Evolutionary conservation across 306 rosid species (phyloP).

Genomic region (Nissolia schottii): DNA sequence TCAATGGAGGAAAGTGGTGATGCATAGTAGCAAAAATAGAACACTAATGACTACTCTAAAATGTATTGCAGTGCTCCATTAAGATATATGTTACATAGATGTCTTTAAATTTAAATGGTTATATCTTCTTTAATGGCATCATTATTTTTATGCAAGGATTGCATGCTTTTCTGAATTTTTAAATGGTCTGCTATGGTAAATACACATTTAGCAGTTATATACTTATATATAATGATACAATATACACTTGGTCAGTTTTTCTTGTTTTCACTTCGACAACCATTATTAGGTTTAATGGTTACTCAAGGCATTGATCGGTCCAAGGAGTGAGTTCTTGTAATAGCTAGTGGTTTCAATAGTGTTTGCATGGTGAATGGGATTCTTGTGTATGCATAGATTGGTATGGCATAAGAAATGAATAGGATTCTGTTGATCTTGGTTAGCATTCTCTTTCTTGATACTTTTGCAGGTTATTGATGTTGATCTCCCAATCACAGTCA

Average conservation of each 20-base stretch:
- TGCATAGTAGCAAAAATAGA: neutral
- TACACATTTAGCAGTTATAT: neutral
- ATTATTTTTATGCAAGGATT: neutral
- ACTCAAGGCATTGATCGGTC: neutral
- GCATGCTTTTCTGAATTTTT: neutral
- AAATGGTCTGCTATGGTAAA: slow-evolving; percentile 8
- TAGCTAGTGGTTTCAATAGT: neutral
- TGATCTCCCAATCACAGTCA: slow-evolving; percentile 66
- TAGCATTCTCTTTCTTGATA: slow-evolving; percentile 1
- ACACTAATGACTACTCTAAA: neutral
- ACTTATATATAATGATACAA: neutral
- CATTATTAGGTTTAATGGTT: neutral
- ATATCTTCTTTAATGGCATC: neutral
- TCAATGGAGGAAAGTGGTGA: neutral
- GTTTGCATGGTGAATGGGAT: slow-evolving; percentile 13
- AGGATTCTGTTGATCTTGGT: neutral
- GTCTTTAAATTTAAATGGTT: neutral
- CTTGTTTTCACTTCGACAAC: neutral
- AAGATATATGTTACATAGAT: neutral
- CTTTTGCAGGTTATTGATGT: slow-evolving; percentile 70
- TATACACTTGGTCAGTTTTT: neutral
- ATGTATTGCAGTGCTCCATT: neutral
- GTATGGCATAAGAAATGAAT: slow-evolving; percentile 5
- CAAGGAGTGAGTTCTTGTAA: slow-evolving; percentile 5
- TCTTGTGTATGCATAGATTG: neutral